A percentile compares a stretch with the other conserved stretches of the same genome.
Evolutionary conservation across 257 asterid species (phyloP).

Genomic region (Przewalskia tangutica): DNA sequence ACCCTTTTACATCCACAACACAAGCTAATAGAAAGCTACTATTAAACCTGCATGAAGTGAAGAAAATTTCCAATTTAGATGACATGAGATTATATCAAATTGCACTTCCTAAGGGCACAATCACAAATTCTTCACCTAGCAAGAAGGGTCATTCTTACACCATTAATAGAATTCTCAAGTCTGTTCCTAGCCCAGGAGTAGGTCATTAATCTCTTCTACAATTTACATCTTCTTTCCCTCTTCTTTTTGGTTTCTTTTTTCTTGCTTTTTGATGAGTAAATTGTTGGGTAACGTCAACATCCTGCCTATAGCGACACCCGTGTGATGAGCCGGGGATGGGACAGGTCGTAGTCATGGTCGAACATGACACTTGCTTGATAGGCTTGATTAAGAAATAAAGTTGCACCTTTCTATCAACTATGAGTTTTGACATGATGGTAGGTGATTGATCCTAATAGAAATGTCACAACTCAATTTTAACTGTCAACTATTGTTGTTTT

Average conservation of each 20-base stretch:
- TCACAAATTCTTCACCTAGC: neutral
- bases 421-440: no score
- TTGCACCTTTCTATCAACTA: no score
- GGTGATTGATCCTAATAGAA: no score
- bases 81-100: neutral
- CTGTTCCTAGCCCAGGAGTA: slow-evolving; percentile 1
- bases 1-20: neutral
- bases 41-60: neutral
- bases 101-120: neutral
- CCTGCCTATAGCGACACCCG: neutral
- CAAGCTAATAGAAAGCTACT: neutral
- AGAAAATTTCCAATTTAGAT: neutral
- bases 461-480: no score
- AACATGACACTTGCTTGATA: no score
- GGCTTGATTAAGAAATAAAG: neutral
- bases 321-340: neutral
- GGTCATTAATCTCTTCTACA: neutral
- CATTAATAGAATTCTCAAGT: neutral
- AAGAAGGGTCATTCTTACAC: neutral
- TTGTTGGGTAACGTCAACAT: neutral
- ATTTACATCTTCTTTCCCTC: no score
- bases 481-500: no score
- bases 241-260: neutral
- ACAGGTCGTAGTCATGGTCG: no score
- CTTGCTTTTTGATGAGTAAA: neutral